A percentile compares a stretch with the other conserved stretches of the same genome.
phyloP scores from a whole-genome alignment of 1,284 basidiomycete species.

The Apiotrichum mycotoxinovorans region DNA sequence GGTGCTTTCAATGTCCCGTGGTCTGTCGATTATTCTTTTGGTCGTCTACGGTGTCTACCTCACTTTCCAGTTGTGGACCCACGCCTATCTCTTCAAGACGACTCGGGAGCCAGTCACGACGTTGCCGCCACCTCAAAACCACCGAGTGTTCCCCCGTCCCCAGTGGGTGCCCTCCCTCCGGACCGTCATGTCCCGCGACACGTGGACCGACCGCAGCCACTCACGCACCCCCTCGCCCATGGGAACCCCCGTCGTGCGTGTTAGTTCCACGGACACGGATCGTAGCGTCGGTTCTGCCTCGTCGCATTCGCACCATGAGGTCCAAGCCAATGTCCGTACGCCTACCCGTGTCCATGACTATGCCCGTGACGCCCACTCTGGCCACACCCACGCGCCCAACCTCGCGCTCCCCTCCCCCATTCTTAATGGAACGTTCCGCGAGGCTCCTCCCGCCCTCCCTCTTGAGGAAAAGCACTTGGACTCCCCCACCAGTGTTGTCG shows the following conservation, averaged over 20 bases:
- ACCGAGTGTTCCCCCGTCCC: constrained; percentile 45
- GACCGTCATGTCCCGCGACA: constrained; percentile 16
- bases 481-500: not conserved
- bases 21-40: constrained; percentile 58
- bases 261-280: not conserved
- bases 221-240: constrained; percentile 1
- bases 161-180: constrained; percentile 43
- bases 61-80: constrained; percentile 57
- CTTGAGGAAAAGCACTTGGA: not conserved
- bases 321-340: not conserved
- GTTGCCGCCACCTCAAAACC: constrained; percentile 40
- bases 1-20: constrained; percentile 53
- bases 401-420: not conserved
- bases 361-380: not conserved
- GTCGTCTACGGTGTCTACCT: constrained; percentile 55
- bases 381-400: not conserved
- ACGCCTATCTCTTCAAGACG: constrained; percentile 58
- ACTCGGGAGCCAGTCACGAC: constrained; percentile 28
- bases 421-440: not conserved
- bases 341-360: not conserved
- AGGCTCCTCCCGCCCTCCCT: not conserved
- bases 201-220: not conserved
- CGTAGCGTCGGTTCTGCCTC: not conserved
- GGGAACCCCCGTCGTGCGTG: not conserved
- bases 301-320: constrained; percentile 2